Base-by-base conservation (phyloP, 2,329 filamentous ascomycete genomes). In the Zopfia rhizophila region DNA sequence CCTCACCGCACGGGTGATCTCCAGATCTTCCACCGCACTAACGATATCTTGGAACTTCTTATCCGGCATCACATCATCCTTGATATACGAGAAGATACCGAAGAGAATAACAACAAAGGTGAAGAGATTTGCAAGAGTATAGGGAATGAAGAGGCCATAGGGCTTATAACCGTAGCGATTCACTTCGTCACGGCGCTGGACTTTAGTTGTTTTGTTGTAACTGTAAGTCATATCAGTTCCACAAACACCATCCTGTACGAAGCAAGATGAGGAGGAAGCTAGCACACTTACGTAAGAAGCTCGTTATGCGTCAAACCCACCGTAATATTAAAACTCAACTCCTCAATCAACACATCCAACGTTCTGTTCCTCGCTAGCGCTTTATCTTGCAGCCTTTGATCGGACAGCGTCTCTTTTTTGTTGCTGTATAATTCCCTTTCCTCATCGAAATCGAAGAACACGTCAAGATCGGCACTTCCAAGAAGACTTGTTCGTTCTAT, bases 271-370 rank as follows among this genome's bases (percentile, higher is more conserved):
- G 30, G 4, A 7, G 30, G 18, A 27, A 19, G 5, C 21, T 22
- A 31, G 18, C 22, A 33, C 14, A 37, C 49, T 45, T 48, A 55
- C 53, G 43, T 48, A 10, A 53, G 35, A 10, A 56, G 31, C 13
- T 33, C 17, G 29, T 56, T 46, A 24, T 47, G 38, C 53, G 52
- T 49, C n/a, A 53, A 32, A 11, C 44, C 46, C 18, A 53, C 41
- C 1, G 43, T 56, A 7, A 39, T 53, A 22, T 56, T 56, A 24
- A 56, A 56, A 35, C 50, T 53, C 36, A 56, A 27, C 36, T 56
- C 53, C 29, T 56, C 53, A 23, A 56, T 53, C 25, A 53, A 28
- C 3, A 51, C 47, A 32, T 48, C 50, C 7, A 56, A 23, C 2
- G 53, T 53, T 19, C 47, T 38, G 28, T 56, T 56, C 27, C 42